Percentiles rank a stretch among this genome's conserved stretches.
phyloP scores from a whole-genome alignment of 2,329 filamentous ascomycete genomes.

The Apiospora saccharicola region DNA sequence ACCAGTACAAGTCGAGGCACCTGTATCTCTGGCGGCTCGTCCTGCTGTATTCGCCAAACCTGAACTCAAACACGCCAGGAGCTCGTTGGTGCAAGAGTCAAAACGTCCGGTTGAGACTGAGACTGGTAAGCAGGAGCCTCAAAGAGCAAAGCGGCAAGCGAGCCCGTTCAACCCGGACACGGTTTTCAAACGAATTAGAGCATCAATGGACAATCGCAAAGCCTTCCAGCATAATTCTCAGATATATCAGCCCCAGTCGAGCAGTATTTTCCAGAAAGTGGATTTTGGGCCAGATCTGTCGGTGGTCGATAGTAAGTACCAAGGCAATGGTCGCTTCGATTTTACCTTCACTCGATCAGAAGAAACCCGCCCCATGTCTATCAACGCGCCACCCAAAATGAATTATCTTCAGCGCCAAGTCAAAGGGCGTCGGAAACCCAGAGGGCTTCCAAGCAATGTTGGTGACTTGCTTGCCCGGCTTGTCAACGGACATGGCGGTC shows the following conservation, averaged over 20 bases:
- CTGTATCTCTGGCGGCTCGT: constrained; percentile 31
- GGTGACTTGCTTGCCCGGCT: constrained; percentile 48
- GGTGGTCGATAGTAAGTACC: constrained; percentile 65
- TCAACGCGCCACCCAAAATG: constrained; percentile 52
- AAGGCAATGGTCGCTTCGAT: constrained; percentile 62
- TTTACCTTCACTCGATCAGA: constrained; percentile 46
- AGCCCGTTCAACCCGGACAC: constrained; percentile 66
- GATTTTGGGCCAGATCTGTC: constrained; percentile 61
- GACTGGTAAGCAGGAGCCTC: constrained; percentile 39
- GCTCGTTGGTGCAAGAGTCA: constrained; percentile 55
- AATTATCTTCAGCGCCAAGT: constrained; percentile 57
- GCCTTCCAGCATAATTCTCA: constrained; percentile 36
- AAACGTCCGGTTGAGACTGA: constrained; percentile 39
- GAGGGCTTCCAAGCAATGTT: constrained; percentile 46
- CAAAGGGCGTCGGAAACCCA: constrained; percentile 49
- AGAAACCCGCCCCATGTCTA: constrained; percentile 41
- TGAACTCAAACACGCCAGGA: constrained; percentile 65
- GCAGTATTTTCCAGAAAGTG: constrained; percentile 62
- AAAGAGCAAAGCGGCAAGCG: constrained; percentile 55
- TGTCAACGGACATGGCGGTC: constrained; percentile 44
- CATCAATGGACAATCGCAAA: constrained; percentile 49
- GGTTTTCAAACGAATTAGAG: constrained; percentile 64
- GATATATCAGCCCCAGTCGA: constrained; percentile 43
- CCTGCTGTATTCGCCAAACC: constrained; percentile 62
- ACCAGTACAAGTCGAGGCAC: constrained; percentile 28